Conservation (phyloP, 1,284 basidiomycete species). For the Ustilago vetiveriae region DNA sequence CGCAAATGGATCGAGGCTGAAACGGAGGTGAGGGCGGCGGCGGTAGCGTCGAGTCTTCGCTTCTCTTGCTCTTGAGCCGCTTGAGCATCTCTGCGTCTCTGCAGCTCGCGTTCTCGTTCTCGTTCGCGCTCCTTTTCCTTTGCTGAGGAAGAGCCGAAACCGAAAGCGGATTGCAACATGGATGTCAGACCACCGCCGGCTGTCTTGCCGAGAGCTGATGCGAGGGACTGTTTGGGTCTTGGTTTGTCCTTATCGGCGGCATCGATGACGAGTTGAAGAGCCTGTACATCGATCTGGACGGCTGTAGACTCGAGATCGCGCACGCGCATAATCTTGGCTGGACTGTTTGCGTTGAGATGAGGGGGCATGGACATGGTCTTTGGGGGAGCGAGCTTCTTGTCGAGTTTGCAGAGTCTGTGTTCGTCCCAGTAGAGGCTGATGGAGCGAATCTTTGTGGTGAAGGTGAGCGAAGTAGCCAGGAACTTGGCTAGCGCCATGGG, state of each 20-base stretch:
- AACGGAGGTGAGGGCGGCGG: slow-evolving; percentile 40
- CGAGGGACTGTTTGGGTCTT: slow-evolving; percentile 44
- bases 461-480: slow-evolving; percentile 89
- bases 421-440: slow-evolving; percentile 75
- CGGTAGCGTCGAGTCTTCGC: slow-evolving; percentile 20
- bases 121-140: slow-evolving; percentile 37
- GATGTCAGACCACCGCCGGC: slow-evolving; percentile 63
- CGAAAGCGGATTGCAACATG: slow-evolving; percentile 66
- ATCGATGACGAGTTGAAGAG: slow-evolving; percentile 81
- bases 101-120: slow-evolving; percentile 32
- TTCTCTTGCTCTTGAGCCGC: slow-evolving; percentile 20
- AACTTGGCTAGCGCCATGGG: slow-evolving; percentile 87
- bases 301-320: slow-evolving; percentile 76
- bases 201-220: slow-evolving; percentile 58
- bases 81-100: slow-evolving; percentile 19
- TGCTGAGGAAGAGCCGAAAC: slow-evolving; percentile 64
- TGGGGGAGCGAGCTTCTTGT: slow-evolving; percentile 76
- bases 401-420: slow-evolving; percentile 77
- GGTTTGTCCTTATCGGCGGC: slow-evolving; percentile 77
- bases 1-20: slow-evolving; percentile 78
- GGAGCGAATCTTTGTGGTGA: slow-evolving; percentile 83
- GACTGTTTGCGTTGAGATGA: slow-evolving; percentile 69
- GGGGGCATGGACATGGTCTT: slow-evolving; percentile 73
- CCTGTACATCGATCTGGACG: slow-evolving; percentile 81
- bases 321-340: slow-evolving; percentile 76